Evolutionary conservation across 75 land plant species (phyloP).

Genomic region (Picea sitchensis): DNA sequence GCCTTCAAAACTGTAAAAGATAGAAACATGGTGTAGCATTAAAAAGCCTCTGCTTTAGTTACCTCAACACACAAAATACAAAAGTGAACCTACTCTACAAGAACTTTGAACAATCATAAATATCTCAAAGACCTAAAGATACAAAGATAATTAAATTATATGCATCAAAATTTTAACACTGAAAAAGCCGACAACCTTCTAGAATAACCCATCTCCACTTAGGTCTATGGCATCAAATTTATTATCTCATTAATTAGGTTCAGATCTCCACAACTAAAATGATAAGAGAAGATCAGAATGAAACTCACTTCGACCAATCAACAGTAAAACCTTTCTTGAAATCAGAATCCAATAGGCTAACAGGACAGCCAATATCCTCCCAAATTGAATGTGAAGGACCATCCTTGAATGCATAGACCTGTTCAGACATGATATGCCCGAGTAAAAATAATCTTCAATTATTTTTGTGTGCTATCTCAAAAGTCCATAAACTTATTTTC

Average conservation of each 20-base stretch:
- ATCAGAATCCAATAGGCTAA: conserved; percentile 28
- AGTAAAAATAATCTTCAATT: background rate
- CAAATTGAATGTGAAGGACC: conserved; percentile 35
- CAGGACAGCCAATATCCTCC: conserved; percentile 43
- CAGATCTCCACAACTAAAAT: background rate
- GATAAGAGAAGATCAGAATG: background rate
- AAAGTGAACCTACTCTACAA: background rate
- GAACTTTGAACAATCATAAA: background rate
- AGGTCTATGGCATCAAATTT: background rate
- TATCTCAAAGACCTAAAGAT: background rate
- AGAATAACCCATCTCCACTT: background rate
- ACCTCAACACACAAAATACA: background rate
- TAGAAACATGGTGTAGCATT: background rate
- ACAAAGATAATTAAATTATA: background rate
- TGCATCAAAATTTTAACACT: background rate
- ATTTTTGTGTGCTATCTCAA: background rate
- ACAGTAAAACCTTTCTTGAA: conserved; percentile 18
- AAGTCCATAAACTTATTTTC: background rate
- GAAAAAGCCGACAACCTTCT: background rate
- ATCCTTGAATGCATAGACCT: conserved; percentile 54
- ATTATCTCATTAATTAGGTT: background rate
- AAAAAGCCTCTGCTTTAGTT: conserved; percentile 3
- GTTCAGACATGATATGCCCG: conserved; percentile 12
- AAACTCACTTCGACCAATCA: conserved; percentile 89
- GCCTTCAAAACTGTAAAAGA: conserved; percentile 77